Conservation (phyloP, 345 rosid species). For the Triadica sebifera region DNA sequence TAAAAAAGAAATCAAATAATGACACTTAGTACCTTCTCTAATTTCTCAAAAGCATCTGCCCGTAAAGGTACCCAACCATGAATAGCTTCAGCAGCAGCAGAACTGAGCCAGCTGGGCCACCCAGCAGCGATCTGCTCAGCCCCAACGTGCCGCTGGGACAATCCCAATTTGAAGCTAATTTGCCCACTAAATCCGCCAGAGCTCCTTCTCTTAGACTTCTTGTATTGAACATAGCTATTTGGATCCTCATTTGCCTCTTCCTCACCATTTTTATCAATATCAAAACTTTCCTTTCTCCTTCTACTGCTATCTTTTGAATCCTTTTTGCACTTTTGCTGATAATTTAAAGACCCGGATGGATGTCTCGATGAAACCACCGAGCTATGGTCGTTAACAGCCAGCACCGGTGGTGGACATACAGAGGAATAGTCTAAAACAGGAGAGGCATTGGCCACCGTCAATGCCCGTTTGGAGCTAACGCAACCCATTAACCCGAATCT, state of each 20-base stretch:
- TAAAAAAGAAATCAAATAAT: neutral
- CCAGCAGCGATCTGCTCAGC: constrained; percentile 72
- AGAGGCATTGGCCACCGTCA: constrained; percentile 36
- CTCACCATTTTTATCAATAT: neutral
- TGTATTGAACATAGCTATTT: neutral
- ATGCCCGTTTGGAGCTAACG: constrained; percentile 52
- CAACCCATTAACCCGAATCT: constrained; percentile 68
- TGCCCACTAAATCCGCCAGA: constrained; percentile 29
- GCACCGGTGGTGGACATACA: constrained; percentile 1
- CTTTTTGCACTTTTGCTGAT: constrained; percentile 7
- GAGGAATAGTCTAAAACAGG: constrained; percentile 27
- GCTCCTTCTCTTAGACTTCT: constrained; percentile 32
- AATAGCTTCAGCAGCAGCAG: constrained; percentile 65
- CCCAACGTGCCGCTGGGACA: constrained; percentile 42
- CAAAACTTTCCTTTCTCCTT: neutral
- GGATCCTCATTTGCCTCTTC: constrained; percentile 31
- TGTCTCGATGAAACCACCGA: constrained; percentile 26
- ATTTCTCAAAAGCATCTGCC: constrained; percentile 69
- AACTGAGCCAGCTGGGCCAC: constrained; percentile 77
- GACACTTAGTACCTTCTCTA: constrained; percentile 55
- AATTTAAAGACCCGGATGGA: constrained; percentile 28
- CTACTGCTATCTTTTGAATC: constrained; percentile 5
- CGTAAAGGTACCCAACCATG: constrained; percentile 68
- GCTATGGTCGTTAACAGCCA: constrained; percentile 11
- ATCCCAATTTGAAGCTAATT: constrained; percentile 39